Evolutionary conservation across 352 stramenopile genomes (phyloP).

Genomic region (Globisporangium rhizosaccharum): DNA sequence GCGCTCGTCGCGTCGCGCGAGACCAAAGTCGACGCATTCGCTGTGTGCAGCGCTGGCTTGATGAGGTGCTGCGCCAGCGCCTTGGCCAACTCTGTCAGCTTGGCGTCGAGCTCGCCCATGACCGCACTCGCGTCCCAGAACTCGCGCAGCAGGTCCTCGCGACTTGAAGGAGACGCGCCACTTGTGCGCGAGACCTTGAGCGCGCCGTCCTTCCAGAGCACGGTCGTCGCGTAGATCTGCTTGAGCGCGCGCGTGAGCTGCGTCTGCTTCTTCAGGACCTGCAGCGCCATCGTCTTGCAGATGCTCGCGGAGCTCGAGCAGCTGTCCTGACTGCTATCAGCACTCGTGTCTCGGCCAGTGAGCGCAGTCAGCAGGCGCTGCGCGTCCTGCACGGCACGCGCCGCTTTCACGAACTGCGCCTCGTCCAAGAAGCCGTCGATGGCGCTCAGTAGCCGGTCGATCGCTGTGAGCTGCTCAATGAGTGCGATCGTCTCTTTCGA

Average conservation of each 20-base stretch:
- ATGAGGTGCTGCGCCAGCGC: constrained; percentile 39
- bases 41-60: constrained; percentile 37
- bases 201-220: constrained; percentile 33
- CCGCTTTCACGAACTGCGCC: constrained; percentile 38
- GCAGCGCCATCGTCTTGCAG: constrained; percentile 32
- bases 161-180: background rate
- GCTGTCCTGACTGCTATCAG: constrained; percentile 3
- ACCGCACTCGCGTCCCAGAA: constrained; percentile 61
- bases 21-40: constrained; percentile 17
- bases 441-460: constrained; percentile 43
- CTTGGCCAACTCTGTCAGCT: constrained; percentile 56
- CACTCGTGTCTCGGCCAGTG: constrained; percentile 1
- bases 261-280: constrained; percentile 53
- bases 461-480: constrained; percentile 63
- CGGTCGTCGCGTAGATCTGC: constrained; percentile 33
- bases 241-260: constrained; percentile 41
- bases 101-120: constrained; percentile 32
- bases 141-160: constrained; percentile 20
- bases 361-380: constrained; percentile 33
- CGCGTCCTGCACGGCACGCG: constrained; percentile 29
- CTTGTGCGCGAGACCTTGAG: constrained; percentile 19
- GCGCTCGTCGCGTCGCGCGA: constrained; percentile 18
- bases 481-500: constrained; percentile 53
- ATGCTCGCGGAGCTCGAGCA: constrained; percentile 15
- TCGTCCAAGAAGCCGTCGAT: constrained; percentile 43